Evolutionary conservation across 129 eudicot genomes (phyloP), one percentile per base, ranked within the genome.

Genomic region (Dittrichia graveolens): DNA sequence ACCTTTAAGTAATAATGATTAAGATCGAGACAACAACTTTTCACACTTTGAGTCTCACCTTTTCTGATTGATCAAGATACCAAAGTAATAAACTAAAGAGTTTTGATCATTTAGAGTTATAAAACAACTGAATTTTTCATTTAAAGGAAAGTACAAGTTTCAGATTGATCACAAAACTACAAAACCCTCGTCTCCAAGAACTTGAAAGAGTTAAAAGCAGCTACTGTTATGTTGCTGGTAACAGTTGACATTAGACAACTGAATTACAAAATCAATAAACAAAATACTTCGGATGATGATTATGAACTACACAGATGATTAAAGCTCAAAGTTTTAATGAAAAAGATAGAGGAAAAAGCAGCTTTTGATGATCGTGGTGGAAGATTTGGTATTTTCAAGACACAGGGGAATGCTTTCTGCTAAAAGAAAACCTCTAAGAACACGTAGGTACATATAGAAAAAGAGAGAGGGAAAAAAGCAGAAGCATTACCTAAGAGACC

Each of bases 401-500:
- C 48, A 48, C 69, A 57, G 75, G n/a, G 18, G 65, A 77, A 61
- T 38, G 81, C 75, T 49, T 70, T 69, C 12, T 70, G 49, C 50
- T 55, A 70, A 78, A 78, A 46, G 65, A 75, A 8, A 54, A 47
- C 15, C 3, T 44, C 65, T 7, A 74, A 66, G 24, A 54, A 59
- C 7, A 60, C 46, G 37, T n/a, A n/a, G n/a, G n/a, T 19, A 60
- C 31, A 0, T 24, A 2, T 7, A 75, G 19, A 75, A 49, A 64
- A 16, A 44, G 18, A 47, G 45, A 24, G 63, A 58, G 73, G 56
- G 58, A 24, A 13, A 71, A 67, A 76, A 59, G 75, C 69, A 61
- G 57, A 78, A 62, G 73, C 82, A 70, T 71, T 78, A 69, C 16
- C 81, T 8, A 41, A 70, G 56, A 42, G 59, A 34, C 45, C 82